Percentiles rank a stretch among this genome's conserved stretches.
Evolutionary conservation across 805 yeast genomes (phyloP).

Genomic region (Candida germanica): DNA sequence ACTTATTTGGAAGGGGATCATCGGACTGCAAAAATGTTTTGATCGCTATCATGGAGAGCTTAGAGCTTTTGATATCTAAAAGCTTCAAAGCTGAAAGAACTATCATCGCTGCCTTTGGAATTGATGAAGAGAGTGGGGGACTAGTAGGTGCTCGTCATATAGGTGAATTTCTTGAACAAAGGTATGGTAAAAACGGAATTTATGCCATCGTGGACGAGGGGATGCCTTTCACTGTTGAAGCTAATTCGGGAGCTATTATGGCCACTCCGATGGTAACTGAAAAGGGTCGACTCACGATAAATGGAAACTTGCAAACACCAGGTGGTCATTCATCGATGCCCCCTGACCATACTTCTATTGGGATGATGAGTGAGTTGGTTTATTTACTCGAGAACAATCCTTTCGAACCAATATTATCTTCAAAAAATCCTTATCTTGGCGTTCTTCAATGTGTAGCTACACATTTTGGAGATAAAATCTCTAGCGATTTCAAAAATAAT

Average conservation of each 20-base stretch:
- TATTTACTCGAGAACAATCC: slow-evolving; percentile 55
- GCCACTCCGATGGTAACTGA: slow-evolving; percentile 50
- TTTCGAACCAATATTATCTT: slow-evolving; percentile 44
- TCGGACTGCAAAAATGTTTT: slow-evolving; percentile 72
- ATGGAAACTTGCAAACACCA: slow-evolving; percentile 50
- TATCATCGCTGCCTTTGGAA: slow-evolving; percentile 64
- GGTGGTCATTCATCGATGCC: slow-evolving; percentile 86
- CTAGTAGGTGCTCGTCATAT: slow-evolving; percentile 56
- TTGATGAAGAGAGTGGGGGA: slow-evolving; percentile 78
- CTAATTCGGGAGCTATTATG: slow-evolving; percentile 49
- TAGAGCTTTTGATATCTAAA: slow-evolving; percentile 51
- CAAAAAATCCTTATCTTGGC: slow-evolving; percentile 57
- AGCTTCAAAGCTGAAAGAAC: slow-evolving; percentile 63
- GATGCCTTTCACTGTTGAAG: slow-evolving; percentile 32
- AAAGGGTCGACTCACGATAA: slow-evolving; percentile 45
- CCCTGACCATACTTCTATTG: slow-evolving; percentile 79
- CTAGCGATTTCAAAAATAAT: slow-evolving; percentile 21
- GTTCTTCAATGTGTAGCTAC: slow-evolving; percentile 63
- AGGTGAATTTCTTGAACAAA: slow-evolving; percentile 43
- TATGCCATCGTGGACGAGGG: slow-evolving; percentile 70
- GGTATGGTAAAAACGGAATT: slow-evolving; percentile 59
- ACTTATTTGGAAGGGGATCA: slow-evolving; percentile 75
- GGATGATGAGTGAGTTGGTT: slow-evolving; percentile 61
- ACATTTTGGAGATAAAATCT: slow-evolving; percentile 29
- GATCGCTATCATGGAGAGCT: slow-evolving; percentile 62